Conservation (phyloP, 1,284 basidiomycete species). For the Fistulinella staudtii region DNA sequence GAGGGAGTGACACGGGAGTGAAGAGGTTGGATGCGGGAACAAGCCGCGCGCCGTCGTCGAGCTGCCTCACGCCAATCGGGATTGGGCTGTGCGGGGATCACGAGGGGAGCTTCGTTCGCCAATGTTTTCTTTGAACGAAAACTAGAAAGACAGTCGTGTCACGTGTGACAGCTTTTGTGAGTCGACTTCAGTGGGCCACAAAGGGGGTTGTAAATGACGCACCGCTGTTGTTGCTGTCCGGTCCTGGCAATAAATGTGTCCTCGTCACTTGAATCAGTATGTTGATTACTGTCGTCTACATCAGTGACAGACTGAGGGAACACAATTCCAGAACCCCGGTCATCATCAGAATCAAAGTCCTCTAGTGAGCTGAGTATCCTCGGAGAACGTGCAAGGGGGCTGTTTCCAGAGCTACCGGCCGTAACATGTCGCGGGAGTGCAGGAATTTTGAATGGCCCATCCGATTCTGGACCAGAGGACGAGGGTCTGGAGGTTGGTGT, state of each 20-base stretch:
- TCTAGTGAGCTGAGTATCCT: no score
- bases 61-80: constrained; percentile 84
- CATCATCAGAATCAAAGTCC: constrained; percentile 32
- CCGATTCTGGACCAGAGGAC: constrained; percentile 59
- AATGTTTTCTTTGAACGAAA: constrained; percentile 40
- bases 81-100: constrained; percentile 82
- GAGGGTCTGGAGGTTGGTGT: constrained; percentile 55
- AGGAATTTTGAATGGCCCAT: constrained; percentile 54
- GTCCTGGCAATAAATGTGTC: constrained; percentile 65
- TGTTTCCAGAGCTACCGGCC: constrained; percentile 28
- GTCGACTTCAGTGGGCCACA: constrained; percentile 12
- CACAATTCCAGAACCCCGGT: constrained; percentile 25
- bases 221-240: constrained; percentile 72
- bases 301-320: constrained; percentile 18
- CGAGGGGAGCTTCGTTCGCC: constrained; percentile 54
- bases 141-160: constrained; percentile 28
- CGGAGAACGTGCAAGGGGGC: neutral
- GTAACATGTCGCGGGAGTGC: constrained; percentile 49
- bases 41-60: constrained; percentile 42
- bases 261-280: constrained; percentile 59
- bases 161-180: constrained; percentile 20
- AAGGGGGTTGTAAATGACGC: constrained; percentile 39
- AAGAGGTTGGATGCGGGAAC: constrained; percentile 13
- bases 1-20: constrained; percentile 25
- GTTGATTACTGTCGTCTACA: constrained; percentile 18